Evolutionary conservation across 2,329 filamentous ascomycete species (phyloP).

Genomic region (Cordyceps javanica): DNA sequence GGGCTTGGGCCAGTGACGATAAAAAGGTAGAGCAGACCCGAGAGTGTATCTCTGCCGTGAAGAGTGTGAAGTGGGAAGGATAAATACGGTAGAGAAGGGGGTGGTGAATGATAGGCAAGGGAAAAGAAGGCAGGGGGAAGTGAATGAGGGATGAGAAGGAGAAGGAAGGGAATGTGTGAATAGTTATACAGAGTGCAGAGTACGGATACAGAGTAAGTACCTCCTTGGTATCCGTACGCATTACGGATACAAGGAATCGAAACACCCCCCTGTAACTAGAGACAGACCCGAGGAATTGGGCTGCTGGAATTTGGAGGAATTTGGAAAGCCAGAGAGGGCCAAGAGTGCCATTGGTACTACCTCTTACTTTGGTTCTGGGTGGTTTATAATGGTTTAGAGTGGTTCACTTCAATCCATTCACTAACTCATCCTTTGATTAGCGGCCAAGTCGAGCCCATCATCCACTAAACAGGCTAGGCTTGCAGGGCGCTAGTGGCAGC

Average conservation of each 20-base stretch:
- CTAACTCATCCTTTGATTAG: not conserved
- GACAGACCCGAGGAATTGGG: constrained; percentile 2
- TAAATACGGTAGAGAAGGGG: not conserved
- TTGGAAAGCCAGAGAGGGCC: not conserved
- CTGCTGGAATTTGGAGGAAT: constrained; percentile 1
- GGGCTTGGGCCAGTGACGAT: not conserved
- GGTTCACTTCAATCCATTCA: not conserved
- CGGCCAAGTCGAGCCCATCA: not conserved
- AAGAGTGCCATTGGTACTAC: no score
- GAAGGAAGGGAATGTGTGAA: constrained; percentile 8
- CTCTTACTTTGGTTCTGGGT: not conserved
- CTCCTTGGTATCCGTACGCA: no score
- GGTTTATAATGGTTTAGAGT: not conserved
- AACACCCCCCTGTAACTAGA: not conserved
- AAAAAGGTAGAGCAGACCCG: not conserved
- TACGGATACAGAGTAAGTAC: no score
- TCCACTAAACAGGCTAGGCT: constrained; percentile 7
- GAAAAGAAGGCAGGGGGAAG: not conserved
- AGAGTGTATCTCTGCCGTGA: not conserved
- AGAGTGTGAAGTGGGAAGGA: not conserved
- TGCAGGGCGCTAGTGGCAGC: constrained; percentile 2
- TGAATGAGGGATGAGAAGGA: not conserved
- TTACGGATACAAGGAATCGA: not conserved
- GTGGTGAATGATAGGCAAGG: not conserved
- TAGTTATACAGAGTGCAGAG: constrained; percentile 2